phyloP scores from a whole-genome alignment of 345 rosid genomes.

The Hypericum androsaemum region DNA sequence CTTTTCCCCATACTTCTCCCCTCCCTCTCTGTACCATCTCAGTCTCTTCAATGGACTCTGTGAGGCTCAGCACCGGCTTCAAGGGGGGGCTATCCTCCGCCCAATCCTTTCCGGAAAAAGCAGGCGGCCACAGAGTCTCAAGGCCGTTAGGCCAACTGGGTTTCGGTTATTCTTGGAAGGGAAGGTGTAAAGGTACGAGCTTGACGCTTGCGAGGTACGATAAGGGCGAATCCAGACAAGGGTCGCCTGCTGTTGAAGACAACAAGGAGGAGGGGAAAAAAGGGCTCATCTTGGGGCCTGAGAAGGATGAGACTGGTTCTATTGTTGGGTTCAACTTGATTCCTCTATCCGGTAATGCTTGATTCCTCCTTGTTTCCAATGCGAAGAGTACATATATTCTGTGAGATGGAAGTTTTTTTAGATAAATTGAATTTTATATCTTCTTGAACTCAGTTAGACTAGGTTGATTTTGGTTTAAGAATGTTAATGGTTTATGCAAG shows the following conservation, averaged over 20 bases:
- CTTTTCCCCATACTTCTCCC: background rate
- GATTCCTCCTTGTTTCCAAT: too few relatives aligned
- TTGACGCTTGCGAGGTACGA: constrained; percentile 24
- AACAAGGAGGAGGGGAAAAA: constrained; percentile 13
- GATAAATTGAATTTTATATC: too few relatives aligned
- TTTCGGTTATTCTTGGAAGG: constrained; percentile 19
- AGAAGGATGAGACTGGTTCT: constrained; percentile 56
- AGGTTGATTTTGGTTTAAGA: too few relatives aligned
- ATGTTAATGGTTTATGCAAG: too few relatives aligned
- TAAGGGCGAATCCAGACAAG: constrained; percentile 6
- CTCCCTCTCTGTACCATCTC: too few relatives aligned
- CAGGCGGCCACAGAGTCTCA: background rate
- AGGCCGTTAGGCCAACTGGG: constrained; percentile 17
- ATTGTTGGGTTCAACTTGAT: constrained; percentile 51
- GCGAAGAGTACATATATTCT: too few relatives aligned
- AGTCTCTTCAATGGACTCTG: constrained; percentile 33
- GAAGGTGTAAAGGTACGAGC: constrained; percentile 13
- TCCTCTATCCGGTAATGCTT: constrained; percentile 33
- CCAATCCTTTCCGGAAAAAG: constrained; percentile 10
- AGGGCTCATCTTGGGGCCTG: constrained; percentile 34
- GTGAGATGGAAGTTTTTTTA: too few relatives aligned
- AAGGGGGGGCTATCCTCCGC: background rate
- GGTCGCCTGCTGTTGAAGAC: constrained; percentile 16
- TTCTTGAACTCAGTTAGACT: too few relatives aligned
- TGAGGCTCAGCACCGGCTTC: constrained; percentile 16